Base-by-base conservation (phyloP, 1,284 basidiomycete genomes). In the Cerioporus squamosus region DNA sequence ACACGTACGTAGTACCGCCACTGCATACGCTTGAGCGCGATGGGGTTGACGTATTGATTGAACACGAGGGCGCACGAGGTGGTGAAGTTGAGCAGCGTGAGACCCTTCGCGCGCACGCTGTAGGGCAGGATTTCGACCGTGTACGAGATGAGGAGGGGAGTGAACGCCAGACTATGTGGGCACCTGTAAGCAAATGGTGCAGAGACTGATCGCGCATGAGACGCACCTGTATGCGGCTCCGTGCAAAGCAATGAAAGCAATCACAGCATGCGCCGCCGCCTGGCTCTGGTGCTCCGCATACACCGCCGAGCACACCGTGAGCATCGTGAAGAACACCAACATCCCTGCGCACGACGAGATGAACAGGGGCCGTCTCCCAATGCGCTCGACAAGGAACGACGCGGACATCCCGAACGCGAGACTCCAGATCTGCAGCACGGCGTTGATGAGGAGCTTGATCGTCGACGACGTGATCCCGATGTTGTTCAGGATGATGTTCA, bases 11-110 rank as follows among this genome's bases (percentile, higher is more conserved):
- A 75, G 70, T 75, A 72, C 62, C 66, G 69, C 90, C 90, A 92
- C 43, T 70, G 74, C 49, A 90, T 74, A 33, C 71, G 67, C 6
- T 74, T 74, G 47, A 87, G 78, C 8, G 87, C 89, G 65, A 92
- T 81, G 12, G 90, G 91, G 76, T 92, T 93, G 69, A 88, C 84
- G 68, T 90, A 93, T 73, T 92, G 89, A 73, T 92, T 93, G 78
- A 91, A 90, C 61, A 88, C 85, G 61, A 90, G 81, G 0, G 88
- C 82, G 24, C 84, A 55, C 15, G 86, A 86, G 65, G 89, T 82
- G 57, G 81, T 75, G 61, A 90, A 84, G 75, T 82, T 85, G 77
- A 90, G 87, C 48, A 91, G 70, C 62, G 81, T 89, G 76, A 92
- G 84, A 54, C 90, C 90, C 78, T 92, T 92, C 49, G 91, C 88